Evolutionary conservation across 129 eudicot genomes (phyloP).

Genomic region (Flaveria sonorensis): DNA sequence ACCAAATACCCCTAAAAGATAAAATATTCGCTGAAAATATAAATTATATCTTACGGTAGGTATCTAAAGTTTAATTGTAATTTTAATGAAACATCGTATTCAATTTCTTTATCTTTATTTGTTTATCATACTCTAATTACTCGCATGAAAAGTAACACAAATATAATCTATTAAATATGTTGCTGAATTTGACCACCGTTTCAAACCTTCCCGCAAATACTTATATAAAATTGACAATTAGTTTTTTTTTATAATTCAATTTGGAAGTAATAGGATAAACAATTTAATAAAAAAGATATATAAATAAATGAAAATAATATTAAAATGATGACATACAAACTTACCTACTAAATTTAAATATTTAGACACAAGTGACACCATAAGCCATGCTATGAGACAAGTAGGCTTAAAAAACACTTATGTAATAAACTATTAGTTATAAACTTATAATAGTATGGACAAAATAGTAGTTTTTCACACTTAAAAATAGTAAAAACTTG

Average conservation of each 20-base stretch:
- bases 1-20: too few species aligned
- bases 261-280: not conserved
- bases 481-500: conserved; percentile 10
- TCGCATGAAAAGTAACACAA: not conserved
- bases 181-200: not conserved
- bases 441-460: not conserved
- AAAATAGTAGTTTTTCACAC: not conserved
- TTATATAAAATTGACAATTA: not conserved
- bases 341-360: conserved; percentile 30
- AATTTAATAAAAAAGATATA: not conserved
- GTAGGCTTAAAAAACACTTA: conserved; percentile 9
- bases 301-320: not conserved
- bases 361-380: conserved; percentile 26
- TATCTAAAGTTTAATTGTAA: not conserved
- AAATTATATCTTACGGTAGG: not conserved
- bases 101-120: not conserved
- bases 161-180: not conserved
- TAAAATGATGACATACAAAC: conserved; percentile 33
- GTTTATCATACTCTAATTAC: not conserved
- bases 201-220: not conserved
- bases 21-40: not conserved
- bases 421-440: not conserved
- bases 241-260: not conserved
- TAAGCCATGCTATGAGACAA: conserved; percentile 29
- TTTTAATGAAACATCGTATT: not conserved